Base-by-base conservation (phyloP, 495 filamentous ascomycete genomes). In the Neurospora sublineolata region DNA sequence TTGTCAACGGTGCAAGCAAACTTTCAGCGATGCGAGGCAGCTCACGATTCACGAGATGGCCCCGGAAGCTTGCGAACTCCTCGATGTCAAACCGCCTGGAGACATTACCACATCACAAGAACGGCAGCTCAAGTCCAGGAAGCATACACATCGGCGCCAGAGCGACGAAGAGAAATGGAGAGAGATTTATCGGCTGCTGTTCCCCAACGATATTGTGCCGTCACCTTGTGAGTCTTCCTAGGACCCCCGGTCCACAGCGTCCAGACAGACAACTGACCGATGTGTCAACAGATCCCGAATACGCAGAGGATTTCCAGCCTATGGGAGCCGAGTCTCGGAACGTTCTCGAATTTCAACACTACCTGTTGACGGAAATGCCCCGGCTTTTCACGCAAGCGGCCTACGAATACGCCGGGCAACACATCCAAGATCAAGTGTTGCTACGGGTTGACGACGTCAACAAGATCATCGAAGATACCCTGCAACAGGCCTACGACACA, bases 141-240 rank as follows among this genome's bases (percentile, higher is more conserved):
- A 76, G 52, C 71, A 78, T 69, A 71, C 71, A 4, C 37, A 72
- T 10, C 71, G 72, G 14, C 71, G 69, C 8, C 76, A 76, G 38
- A 74, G 68, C 2, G 77, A 79, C 23, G 72, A 76, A 18, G 77
- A 79, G 7, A 79, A 79, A 23, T 80, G 79, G 79, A 58, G 37
- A 18, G 79, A 80, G 18, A 76, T 80, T 1, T 80, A 79, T 69
- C 70, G 68, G 6, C 74, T 78, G 9, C 71, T 80, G 3, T 79
- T 80, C 42, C 79, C 79, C 6, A 44, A 71, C 27, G 75, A 74
- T 33, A 60, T 9, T 46, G 69, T 79, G n/a, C 78, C 77, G 27
- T 80, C 78, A 30, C 78, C 78, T 33, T 80, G 78, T 79, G 68
- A 77, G 78, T 75, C 58, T 36, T 37, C n/a, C 44, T 7, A 39